A percentile compares a stretch with the other conserved stretches of the same genome.
Conservation (phyloP, 2,329 filamentous ascomycete species). For the Xylariales sp. region DNA sequence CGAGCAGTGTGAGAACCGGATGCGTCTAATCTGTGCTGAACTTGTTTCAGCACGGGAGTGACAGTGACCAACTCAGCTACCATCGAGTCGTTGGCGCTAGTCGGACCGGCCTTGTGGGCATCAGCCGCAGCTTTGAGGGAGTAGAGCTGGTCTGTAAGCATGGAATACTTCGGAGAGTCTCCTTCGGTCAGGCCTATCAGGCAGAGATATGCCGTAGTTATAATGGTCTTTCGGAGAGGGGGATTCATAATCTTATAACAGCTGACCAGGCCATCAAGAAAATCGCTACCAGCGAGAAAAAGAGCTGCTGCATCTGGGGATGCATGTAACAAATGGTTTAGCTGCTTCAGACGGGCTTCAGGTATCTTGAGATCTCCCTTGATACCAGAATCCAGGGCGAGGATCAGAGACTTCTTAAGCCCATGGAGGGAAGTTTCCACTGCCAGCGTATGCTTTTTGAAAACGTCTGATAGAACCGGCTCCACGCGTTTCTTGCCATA, state of each 20-base stretch:
- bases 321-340: slow-evolving; percentile 61
- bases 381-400: slow-evolving; percentile 57
- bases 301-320: slow-evolving; percentile 54
- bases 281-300: slow-evolving; percentile 82
- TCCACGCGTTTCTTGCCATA: slow-evolving; percentile 62
- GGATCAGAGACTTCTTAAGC: slow-evolving; percentile 59
- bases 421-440: slow-evolving; percentile 53
- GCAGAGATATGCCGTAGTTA: slow-evolving; percentile 72
- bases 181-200: slow-evolving; percentile 66
- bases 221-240: slow-evolving; percentile 60
- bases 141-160: slow-evolving; percentile 80
- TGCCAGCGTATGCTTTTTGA: slow-evolving; percentile 40
- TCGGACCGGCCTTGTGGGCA: slow-evolving; percentile 50
- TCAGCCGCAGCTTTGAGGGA: slow-evolving; percentile 70
- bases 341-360: slow-evolving; percentile 48
- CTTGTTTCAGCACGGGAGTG: slow-evolving; percentile 67
- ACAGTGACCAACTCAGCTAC: slow-evolving; percentile 76
- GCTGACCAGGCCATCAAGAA: slow-evolving; percentile 69
- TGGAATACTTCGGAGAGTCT: slow-evolving; percentile 64
- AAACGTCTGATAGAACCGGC: slow-evolving; percentile 45
- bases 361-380: slow-evolving; percentile 49
- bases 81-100: slow-evolving; percentile 64
- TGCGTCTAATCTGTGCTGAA: slow-evolving; percentile 50
- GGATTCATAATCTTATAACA: slow-evolving; percentile 63
- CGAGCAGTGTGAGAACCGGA: slow-evolving; percentile 47